Evolutionary conservation across 2,329 filamentous ascomycete genomes (phyloP).

Genomic region (Cylindrodendrum hubeiense): DNA sequence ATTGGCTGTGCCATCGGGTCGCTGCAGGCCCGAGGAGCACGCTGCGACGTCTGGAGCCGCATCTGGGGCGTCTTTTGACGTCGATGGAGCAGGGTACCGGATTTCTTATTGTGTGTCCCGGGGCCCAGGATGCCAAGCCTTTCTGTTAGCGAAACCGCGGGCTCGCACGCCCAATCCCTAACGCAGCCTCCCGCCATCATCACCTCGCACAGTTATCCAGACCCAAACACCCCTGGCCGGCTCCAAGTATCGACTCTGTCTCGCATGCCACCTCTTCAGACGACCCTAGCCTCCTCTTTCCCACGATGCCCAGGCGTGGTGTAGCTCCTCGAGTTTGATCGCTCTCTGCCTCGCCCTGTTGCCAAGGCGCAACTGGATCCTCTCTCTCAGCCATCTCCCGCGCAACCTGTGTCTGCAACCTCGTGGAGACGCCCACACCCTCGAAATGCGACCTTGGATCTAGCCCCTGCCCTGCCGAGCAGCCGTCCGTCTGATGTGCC

Average conservation of each 20-base stretch:
- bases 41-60: conserved; percentile 40
- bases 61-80: not conserved
- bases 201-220: not conserved
- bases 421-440: conserved; percentile 15
- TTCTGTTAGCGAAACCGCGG: conserved; percentile 2
- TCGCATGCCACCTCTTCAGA: conserved; percentile 37
- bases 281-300: conserved; percentile 21
- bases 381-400: conserved; percentile 7
- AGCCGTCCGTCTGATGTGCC: conserved; percentile 49
- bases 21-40: conserved; percentile 23
- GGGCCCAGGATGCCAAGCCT: not conserved
- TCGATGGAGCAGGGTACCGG: not conserved
- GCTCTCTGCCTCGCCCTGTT: conserved; percentile 8
- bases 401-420: conserved; percentile 1
- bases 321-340: conserved; percentile 43
- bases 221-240: conserved; percentile 22
- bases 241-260: conserved; percentile 32
- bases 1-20: conserved; percentile 38
- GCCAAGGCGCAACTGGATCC: conserved; percentile 16
- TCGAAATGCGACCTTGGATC: conserved; percentile 31
- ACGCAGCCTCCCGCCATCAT: conserved; percentile 2
- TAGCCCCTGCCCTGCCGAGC: conserved; percentile 42
- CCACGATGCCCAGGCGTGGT: conserved; percentile 31
- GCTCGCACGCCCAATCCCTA: not conserved
- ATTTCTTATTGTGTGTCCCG: not conserved